A percentile compares a stretch with the other conserved stretches of the same genome.
Conservation (phyloP, 1,284 basidiomycete genomes). For the Cutaneotrichosporon curvatum region DNA sequence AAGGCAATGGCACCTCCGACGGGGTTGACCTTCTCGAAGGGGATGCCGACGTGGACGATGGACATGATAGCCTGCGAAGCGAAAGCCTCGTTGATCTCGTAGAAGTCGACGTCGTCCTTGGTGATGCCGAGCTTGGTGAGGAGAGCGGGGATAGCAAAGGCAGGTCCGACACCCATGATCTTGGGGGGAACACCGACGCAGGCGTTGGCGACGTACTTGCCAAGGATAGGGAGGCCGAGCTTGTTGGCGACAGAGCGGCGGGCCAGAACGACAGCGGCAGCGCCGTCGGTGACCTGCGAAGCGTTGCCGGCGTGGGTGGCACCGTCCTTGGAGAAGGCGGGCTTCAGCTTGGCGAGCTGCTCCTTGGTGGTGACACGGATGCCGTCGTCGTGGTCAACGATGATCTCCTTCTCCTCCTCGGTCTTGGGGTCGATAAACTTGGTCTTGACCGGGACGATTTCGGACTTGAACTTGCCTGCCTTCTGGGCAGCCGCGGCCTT, state of each 20-base stretch:
- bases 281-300: slow-evolving; percentile 94
- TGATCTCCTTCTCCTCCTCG: slow-evolving; percentile 66
- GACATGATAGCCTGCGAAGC: slow-evolving; percentile 82
- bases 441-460: slow-evolving; percentile 78
- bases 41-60: slow-evolving; percentile 63
- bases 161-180: slow-evolving; percentile 86
- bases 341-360: slow-evolving; percentile 83
- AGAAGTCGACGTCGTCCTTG: slow-evolving; percentile 79
- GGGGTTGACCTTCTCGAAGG: slow-evolving; percentile 75
- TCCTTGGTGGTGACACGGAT: slow-evolving; percentile 86
- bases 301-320: slow-evolving; percentile 86
- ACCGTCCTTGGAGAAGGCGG: slow-evolving; percentile 84
- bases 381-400: slow-evolving; percentile 85
- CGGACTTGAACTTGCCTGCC: slow-evolving; percentile 82
- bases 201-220: slow-evolving; percentile 76
- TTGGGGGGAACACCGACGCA: slow-evolving; percentile 76
- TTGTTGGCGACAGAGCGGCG: slow-evolving; percentile 79
- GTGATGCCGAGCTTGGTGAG: slow-evolving; percentile 66
- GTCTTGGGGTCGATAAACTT: slow-evolving; percentile 72
- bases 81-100: slow-evolving; percentile 85
- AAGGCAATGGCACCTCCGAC: slow-evolving; percentile 69
- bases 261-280: slow-evolving; percentile 85
- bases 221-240: slow-evolving; percentile 82
- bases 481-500: slow-evolving; percentile 81
- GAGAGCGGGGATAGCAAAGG: slow-evolving; percentile 79